Percentiles rank a stretch among this genome's conserved stretches.
phyloP scores from a whole-genome alignment of 495 filamentous ascomycete genomes.

The Mytilinidion resinicola region DNA sequence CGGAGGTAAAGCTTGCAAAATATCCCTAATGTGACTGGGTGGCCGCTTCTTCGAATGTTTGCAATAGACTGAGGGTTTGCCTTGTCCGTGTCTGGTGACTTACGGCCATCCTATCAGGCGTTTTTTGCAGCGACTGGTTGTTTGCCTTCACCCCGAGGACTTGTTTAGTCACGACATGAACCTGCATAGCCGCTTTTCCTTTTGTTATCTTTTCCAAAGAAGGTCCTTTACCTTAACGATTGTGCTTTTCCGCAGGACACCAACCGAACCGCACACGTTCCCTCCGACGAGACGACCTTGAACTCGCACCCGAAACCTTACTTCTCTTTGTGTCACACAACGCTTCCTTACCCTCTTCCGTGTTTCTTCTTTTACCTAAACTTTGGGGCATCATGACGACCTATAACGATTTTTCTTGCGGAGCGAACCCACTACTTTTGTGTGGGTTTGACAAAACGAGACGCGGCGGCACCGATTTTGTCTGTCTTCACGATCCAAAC shows the following conservation, averaged over 20 bases:
- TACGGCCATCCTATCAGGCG: conserved; percentile 7
- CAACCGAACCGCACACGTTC: neutral
- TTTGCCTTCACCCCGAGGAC: conserved; percentile 8
- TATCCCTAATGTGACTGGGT: conserved; percentile 14
- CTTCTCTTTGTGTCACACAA: neutral
- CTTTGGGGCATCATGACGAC: conserved; percentile 22
- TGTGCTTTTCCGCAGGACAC: neutral
- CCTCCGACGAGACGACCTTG: neutral
- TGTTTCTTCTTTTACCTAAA: conserved; percentile 20
- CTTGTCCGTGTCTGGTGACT: conserved; percentile 7
- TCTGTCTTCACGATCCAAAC: conserved; percentile 25
- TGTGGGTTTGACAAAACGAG: conserved; percentile 6
- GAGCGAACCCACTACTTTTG: neutral
- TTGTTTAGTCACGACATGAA: conserved; percentile 8
- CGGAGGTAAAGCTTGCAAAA: conserved; percentile 16
- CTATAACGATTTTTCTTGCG: conserved; percentile 23
- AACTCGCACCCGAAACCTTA: neutral
- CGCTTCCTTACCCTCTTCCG: conserved; percentile 21
- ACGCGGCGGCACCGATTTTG: conserved; percentile 2
- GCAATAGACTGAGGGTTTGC: conserved; percentile 25
- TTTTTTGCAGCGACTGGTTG: conserved; percentile 11
- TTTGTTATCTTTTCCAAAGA: conserved; percentile 3
- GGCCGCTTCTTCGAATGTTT: conserved; percentile 12
- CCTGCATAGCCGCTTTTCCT: conserved; percentile 11
- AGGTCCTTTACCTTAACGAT: neutral